phyloP scores from a whole-genome alignment of 352 stramenopile genomes.

The Pythium aquatile region DNA sequence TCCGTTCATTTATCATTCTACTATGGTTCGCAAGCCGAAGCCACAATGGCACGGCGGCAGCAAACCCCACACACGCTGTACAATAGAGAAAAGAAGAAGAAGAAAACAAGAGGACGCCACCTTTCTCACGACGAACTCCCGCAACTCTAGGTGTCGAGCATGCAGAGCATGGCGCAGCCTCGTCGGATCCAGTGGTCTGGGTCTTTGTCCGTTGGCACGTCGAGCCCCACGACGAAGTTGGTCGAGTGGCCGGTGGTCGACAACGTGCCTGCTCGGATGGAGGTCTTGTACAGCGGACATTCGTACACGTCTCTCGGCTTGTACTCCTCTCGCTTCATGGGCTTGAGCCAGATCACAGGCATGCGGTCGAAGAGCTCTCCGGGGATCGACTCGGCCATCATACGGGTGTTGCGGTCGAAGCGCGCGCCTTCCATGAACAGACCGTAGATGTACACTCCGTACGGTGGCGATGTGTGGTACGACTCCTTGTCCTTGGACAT shows the following conservation, averaged over 20 bases:
- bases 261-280: constrained; percentile 86
- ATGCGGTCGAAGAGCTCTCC: constrained; percentile 91
- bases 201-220: constrained; percentile 81
- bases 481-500: constrained; percentile 70
- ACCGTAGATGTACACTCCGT: constrained; percentile 93
- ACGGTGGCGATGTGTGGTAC: constrained; percentile 56
- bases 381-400: constrained; percentile 87
- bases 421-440: constrained; percentile 94
- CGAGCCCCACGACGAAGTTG: constrained; percentile 90
- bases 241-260: constrained; percentile 93
- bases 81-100: too few relatives aligned
- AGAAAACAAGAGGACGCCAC: too few relatives aligned
- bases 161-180: constrained; percentile 93
- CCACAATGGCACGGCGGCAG: too few relatives aligned
- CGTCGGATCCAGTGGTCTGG: constrained; percentile 92
- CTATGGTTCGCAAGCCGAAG: too few relatives aligned
- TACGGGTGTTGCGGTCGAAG: constrained; percentile 72
- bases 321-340: constrained; percentile 74
- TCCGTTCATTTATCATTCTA: too few relatives aligned
- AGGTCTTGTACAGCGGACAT: constrained; percentile 94
- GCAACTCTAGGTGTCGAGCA: constrained; percentile 88
- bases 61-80: too few relatives aligned
- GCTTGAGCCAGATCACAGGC: constrained; percentile 91
- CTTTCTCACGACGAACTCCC: too few relatives aligned
- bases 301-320: constrained; percentile 81